Conservation (phyloP, 805 yeast genomes). For the Hanseniaspora opuntiae region DNA sequence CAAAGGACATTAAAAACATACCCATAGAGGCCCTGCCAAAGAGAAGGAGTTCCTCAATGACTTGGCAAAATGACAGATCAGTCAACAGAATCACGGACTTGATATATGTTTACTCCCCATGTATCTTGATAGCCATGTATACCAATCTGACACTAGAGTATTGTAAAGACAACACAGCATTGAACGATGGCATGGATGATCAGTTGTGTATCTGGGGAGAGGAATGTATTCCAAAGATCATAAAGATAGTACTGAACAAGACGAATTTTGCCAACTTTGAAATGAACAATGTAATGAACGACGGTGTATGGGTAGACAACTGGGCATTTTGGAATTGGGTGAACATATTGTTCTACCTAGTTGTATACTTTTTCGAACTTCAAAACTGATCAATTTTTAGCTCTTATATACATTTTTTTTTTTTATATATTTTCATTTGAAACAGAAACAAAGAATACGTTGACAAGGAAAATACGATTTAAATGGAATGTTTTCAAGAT, state of each 20-base stretch:
- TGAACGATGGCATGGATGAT: constrained; percentile 2
- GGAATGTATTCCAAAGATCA: constrained; percentile 18
- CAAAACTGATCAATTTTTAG: not conserved
- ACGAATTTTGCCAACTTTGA: constrained; percentile 8
- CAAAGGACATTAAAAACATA: not conserved
- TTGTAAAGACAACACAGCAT: constrained; percentile 55
- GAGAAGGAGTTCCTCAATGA: constrained; percentile 5
- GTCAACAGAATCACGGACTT: constrained; percentile 31
- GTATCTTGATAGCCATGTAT: constrained; percentile 86
- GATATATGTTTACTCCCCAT: constrained; percentile 81
- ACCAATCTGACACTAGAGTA: constrained; percentile 88
- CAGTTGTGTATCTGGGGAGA: constrained; percentile 40
- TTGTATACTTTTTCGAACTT: constrained; percentile 70
- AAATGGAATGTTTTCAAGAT: too few relatives aligned
- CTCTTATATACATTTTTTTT: not conserved
- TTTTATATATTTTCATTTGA: not conserved
- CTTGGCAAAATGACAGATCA: not conserved
- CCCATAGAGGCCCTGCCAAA: not conserved
- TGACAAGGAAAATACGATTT: not conserved
- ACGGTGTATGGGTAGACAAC: constrained; percentile 35
- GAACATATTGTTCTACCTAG: constrained; percentile 66
- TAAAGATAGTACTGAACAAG: constrained; percentile 25
- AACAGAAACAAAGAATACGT: not conserved
- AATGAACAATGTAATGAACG: constrained; percentile 18
- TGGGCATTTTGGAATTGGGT: constrained; percentile 98